These are phyloP conservation scores for Penicillium waksmanii DNA, from an alignment of 495 filamentous ascomycete genomes.

Conservation along the genomic window DNA sequence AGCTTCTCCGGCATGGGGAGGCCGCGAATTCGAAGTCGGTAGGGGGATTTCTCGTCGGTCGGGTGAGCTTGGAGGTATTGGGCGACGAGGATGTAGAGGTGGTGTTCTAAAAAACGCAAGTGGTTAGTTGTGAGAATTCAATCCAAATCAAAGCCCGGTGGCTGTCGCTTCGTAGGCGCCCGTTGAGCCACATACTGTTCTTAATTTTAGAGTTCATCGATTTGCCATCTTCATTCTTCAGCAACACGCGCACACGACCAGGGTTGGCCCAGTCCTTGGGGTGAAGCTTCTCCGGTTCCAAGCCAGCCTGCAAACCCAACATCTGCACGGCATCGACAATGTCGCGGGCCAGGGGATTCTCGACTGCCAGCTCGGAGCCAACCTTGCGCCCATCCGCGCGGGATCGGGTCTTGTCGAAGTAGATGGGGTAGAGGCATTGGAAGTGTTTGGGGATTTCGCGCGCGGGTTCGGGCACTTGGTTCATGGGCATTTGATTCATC, in stretches of 20 bases:
- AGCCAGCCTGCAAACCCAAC: slow-evolving; percentile 73
- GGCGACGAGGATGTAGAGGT: slow-evolving; percentile 79
- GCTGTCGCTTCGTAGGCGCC: neutral
- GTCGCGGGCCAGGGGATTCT: slow-evolving; percentile 85
- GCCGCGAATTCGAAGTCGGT: slow-evolving; percentile 67
- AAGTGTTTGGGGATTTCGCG: slow-evolving; percentile 70
- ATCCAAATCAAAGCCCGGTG: neutral
- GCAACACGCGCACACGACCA: slow-evolving; percentile 77
- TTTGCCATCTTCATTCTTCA: slow-evolving; percentile 62
- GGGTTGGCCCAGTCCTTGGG: slow-evolving; percentile 98
- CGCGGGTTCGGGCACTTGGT: slow-evolving; percentile 42
- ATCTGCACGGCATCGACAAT: slow-evolving; percentile 81
- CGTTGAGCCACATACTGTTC: slow-evolving; percentile 64
- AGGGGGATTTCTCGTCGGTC: slow-evolving; percentile 67
- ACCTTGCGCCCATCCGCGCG: slow-evolving; percentile 83
- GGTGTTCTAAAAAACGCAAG: slow-evolving; percentile 63
- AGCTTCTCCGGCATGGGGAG: slow-evolving; percentile 68
- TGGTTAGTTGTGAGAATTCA: neutral
- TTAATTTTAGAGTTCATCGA: slow-evolving; percentile 59
- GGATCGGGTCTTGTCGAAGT: slow-evolving; percentile 81
- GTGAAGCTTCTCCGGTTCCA: slow-evolving; percentile 91
- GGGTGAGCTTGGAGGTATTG: slow-evolving; percentile 76
- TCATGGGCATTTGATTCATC: slow-evolving; percentile 6
- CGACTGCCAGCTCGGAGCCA: slow-evolving; percentile 66
- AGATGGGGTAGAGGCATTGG: slow-evolving; percentile 91